phyloP scores from a whole-genome alignment of 495 filamentous ascomycete species.

The Penicillium samsonianum region DNA sequence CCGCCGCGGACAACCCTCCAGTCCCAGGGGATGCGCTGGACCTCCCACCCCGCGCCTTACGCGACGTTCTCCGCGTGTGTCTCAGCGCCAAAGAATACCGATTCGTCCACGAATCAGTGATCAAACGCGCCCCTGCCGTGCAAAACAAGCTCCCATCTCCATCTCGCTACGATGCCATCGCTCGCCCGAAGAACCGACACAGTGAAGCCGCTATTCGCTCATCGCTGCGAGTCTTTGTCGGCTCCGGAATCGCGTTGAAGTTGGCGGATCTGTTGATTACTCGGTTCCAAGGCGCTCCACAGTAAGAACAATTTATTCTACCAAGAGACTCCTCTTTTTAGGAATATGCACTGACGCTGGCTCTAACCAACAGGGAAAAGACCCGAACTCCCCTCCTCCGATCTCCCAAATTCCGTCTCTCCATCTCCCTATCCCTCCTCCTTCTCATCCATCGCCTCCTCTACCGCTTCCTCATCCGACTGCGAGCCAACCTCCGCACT shows the following conservation, averaged over 20 bases:
- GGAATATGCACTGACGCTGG: neutral
- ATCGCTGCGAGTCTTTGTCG: constrained; percentile 73
- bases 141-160: constrained; percentile 63
- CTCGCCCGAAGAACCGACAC: constrained; percentile 63
- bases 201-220: constrained; percentile 78
- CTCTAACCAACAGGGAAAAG: constrained; percentile 33
- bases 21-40: constrained; percentile 13
- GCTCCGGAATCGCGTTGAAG: constrained; percentile 68
- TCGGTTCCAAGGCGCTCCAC: constrained; percentile 42
- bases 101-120: constrained; percentile 73
- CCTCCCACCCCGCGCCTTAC: constrained; percentile 38
- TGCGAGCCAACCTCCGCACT: constrained; percentile 75
- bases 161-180: constrained; percentile 51
- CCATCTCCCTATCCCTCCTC: constrained; percentile 77
- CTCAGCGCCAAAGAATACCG: constrained; percentile 85
- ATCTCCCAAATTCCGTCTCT: constrained; percentile 73
- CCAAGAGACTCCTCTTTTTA: neutral
- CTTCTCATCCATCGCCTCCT: constrained; percentile 86
- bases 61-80: constrained; percentile 79
- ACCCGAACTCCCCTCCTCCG: constrained; percentile 58
- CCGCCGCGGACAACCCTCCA: constrained; percentile 17
- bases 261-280: constrained; percentile 59
- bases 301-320: constrained; percentile 25
- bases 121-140: constrained; percentile 62
- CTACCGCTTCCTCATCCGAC: constrained; percentile 81